Evolutionary conservation across 192 early-diverging fungal species (phyloP), one percentile per base, ranked within the genome.

Genomic region (Entrophospora sp.): DNA sequence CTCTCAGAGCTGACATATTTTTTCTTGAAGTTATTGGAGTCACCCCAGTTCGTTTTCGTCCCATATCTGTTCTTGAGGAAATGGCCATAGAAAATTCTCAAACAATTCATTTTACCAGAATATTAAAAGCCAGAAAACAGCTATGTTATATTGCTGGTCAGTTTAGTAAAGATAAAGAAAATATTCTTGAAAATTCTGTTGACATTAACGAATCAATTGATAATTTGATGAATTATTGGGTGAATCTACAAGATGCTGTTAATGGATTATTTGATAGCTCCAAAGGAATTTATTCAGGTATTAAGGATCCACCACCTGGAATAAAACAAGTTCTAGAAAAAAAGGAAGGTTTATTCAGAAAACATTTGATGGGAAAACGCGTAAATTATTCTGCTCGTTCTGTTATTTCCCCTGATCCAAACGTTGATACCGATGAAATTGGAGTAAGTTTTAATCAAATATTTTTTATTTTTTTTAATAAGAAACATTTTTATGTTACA

Each of bases 301-400:
- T 73, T 77, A 40, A 92, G 91, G 46, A 81, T 86, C 65, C 60
- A 2, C 87, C 92, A n/a, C 83, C 90, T 3, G 97, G 97, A 69
- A 92, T 99, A 64, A 83, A 90, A 36, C 97, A 99, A 80, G 72
- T 93, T 27, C 79, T 99, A 51, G 97, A 99, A 75, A 98, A 98
- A 87, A 99, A 99, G 82, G 93, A 98, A 71, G 97, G 97, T 67
- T 77, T 99, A 55, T 97, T 99, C 80, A 83, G 97, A 53, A 96
- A 94, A 80, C 94, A 99, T 76, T 96, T 99, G 95, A 99, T 99
- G 97, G 97, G 97, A 57, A 99, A 99, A 79, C 90, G 97, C 69
- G 97, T 99, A 77, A 99, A 99, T 81, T 98, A 89, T 71, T 94
- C 97, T 3, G 97, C 96, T 7, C 89, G 97, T 52, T 91, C 89